These are phyloP conservation scores for Brettanomyces anomalus DNA, from an alignment of 805 yeast genomes.

Conservation along the genomic window DNA sequence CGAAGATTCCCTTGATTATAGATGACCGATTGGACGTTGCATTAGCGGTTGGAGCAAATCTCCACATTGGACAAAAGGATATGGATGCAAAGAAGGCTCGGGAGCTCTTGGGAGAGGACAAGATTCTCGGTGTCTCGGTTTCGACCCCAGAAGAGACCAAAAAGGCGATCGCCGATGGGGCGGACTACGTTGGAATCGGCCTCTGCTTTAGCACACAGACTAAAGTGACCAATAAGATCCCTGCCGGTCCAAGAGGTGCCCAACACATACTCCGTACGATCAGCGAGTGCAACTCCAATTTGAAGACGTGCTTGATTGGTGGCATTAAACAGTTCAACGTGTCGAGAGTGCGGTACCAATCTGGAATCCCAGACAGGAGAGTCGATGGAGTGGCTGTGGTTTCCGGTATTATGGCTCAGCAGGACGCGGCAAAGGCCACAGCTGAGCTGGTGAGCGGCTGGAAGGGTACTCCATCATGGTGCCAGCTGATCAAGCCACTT, in stretches of 20 bases:
- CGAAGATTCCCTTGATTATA: slow-evolving; percentile 67
- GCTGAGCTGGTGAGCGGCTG: slow-evolving; percentile 22
- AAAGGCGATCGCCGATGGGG: slow-evolving; percentile 37
- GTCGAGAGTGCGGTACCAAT: slow-evolving; percentile 44
- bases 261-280: slow-evolving; percentile 43
- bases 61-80: slow-evolving; percentile 90
- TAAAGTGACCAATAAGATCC: slow-evolving; percentile 44
- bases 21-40: slow-evolving; percentile 88
- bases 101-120: slow-evolving; percentile 57
- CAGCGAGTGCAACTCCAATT: slow-evolving; percentile 23
- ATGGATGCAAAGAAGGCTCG: slow-evolving; percentile 58
- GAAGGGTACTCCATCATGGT: slow-evolving; percentile 23
- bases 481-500: not conserved
- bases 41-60: slow-evolving; percentile 78
- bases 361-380: slow-evolving; percentile 33
- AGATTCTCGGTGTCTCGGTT: slow-evolving; percentile 75
- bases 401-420: slow-evolving; percentile 68
- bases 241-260: slow-evolving; percentile 67
- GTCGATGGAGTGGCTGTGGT: slow-evolving; percentile 87
- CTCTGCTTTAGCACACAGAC: slow-evolving; percentile 69
- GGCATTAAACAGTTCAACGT: slow-evolving; percentile 63
- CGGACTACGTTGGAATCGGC: slow-evolving; percentile 82
- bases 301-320: slow-evolving; percentile 71
- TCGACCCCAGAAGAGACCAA: slow-evolving; percentile 47
- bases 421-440: slow-evolving; percentile 30